Conservation (phyloP, 148 eudicot species). For the Rhododendron griersonianum region DNA sequence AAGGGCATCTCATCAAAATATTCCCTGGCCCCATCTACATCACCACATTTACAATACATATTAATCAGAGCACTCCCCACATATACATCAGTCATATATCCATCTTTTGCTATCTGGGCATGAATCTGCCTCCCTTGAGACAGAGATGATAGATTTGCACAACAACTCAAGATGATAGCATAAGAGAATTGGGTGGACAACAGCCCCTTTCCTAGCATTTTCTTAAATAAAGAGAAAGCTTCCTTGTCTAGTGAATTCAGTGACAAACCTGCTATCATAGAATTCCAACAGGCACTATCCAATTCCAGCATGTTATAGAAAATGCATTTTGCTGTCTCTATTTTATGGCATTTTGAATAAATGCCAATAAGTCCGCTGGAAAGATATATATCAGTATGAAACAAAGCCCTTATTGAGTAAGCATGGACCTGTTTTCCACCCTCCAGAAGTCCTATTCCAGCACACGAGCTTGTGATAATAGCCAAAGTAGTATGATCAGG, state of each 20-base stretch:
- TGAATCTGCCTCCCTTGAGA: constrained; percentile 67
- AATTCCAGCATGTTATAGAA: constrained; percentile 40
- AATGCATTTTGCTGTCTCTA: constrained; percentile 40
- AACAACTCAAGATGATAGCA: constrained; percentile 54
- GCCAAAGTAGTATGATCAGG: constrained; percentile 69
- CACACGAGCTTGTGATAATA: constrained; percentile 57
- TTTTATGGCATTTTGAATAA: constrained; percentile 53
- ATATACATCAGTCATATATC: constrained; percentile 42
- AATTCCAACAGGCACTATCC: constrained; percentile 76
- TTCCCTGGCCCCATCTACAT: constrained; percentile 38
- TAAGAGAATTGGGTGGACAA: constrained; percentile 56
- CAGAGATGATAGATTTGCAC: constrained; percentile 48
- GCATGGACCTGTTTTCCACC: constrained; percentile 69
- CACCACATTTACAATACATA: constrained; percentile 78
- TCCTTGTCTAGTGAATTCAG: constrained; percentile 39
- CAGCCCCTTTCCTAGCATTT: constrained; percentile 46
- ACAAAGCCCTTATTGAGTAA: constrained; percentile 33
- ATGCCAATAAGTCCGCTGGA: constrained; percentile 71
- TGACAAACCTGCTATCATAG: constrained; percentile 64
- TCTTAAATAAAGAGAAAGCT: constrained; percentile 50
- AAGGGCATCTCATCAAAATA: constrained; percentile 47
- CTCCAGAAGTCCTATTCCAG: constrained; percentile 47
- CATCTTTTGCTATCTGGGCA: constrained; percentile 46
- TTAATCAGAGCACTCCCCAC: constrained; percentile 68
- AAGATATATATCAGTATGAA: constrained; percentile 45